These are phyloP conservation scores for Penicillium decumbens DNA, from an alignment of 2,329 filamentous ascomycete species.

Conservation along the genomic window DNA sequence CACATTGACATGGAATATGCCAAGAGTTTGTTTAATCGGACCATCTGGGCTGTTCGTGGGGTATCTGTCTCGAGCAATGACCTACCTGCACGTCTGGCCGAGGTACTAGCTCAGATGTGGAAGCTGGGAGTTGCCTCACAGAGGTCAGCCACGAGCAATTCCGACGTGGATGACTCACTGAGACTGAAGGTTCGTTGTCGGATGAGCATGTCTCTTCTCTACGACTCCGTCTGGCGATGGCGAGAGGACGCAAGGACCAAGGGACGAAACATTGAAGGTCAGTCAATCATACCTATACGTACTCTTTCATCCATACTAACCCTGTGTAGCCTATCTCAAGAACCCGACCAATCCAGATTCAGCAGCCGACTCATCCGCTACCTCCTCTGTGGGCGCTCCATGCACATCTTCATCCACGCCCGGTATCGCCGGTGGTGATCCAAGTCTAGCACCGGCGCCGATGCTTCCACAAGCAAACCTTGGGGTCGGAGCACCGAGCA, in stretches of 20 bases:
- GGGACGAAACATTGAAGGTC: constrained; percentile 68
- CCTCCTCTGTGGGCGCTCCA: constrained; percentile 52
- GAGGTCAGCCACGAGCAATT: constrained; percentile 23
- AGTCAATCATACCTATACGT: background rate
- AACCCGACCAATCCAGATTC: constrained; percentile 83
- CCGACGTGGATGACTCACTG: constrained; percentile 44
- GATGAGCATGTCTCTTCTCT: constrained; percentile 64
- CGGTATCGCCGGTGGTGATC: constrained; percentile 38
- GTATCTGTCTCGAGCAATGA: constrained; percentile 61
- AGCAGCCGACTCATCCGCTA: constrained; percentile 65
- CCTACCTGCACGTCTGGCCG: constrained; percentile 58
- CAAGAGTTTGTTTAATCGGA: constrained; percentile 54
- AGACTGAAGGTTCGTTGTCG: constrained; percentile 62
- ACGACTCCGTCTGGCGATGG: constrained; percentile 66
- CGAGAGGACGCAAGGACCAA: constrained; percentile 62
- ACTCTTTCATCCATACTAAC: constrained; percentile 14
- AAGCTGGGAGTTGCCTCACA: constrained; percentile 43
- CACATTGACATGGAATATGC: constrained; percentile 55
- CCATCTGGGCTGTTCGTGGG: constrained; percentile 55
- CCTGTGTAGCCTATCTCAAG: constrained; percentile 61
- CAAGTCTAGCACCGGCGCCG: constrained; percentile 41
- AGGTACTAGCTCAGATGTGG: constrained; percentile 64
- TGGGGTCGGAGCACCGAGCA: constrained; percentile 25
- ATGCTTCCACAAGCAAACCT: constrained; percentile 32
- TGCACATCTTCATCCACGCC: constrained; percentile 35